Evolutionary conservation across 768 basidiomycete species (phyloP), one percentile per base, ranked within the genome.

Genomic region (Lentinula detonsa): DNA sequence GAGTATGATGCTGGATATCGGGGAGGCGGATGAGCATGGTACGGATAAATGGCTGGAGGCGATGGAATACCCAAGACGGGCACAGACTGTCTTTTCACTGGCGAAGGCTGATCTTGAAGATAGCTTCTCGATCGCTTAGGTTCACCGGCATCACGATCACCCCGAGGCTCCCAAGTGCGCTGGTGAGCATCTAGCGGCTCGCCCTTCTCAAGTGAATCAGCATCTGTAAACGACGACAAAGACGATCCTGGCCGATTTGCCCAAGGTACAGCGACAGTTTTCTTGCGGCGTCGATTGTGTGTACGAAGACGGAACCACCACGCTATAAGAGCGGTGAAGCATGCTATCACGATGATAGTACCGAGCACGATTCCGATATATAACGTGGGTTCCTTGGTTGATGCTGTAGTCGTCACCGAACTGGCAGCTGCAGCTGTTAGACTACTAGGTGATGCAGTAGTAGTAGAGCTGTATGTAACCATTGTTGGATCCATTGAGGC

Each of bases 281-380:
- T 71, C n/a, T 75, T 67, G 43, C 73, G 71, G 11, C 72, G 73
- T 56, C 70, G 72, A 49, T 68, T 70, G 53, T 73, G 74, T 53
- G 71, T 60, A 56, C 77, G 74, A 7, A 76, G 65, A 40, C 83
- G 77, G 60, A 85, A 67, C 62, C 73, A 75, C 78, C 78, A 83
- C 0, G 81, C 78, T 35, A 82, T 66, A n/a, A 84, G 64, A 42
- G 81, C 77, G 15, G 78, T 68, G 37, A 84, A 46, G 56, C 76
- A 74, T 5, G 80, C 78, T 53, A 83, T 63, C 37, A 76, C 73
- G 16, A 76, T 73, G 61, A 86, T 74, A 0, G 71, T 70, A 35
- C 79, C 84, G 3, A 85, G 71, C n/a, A 75, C 72, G 56, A 85
- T 75, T 28, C 74, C 81, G 4, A 82, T 65, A 64, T 85, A 85